phyloP scores from a whole-genome alignment of 805 yeast species.

The Yarrowia sp. region DNA sequence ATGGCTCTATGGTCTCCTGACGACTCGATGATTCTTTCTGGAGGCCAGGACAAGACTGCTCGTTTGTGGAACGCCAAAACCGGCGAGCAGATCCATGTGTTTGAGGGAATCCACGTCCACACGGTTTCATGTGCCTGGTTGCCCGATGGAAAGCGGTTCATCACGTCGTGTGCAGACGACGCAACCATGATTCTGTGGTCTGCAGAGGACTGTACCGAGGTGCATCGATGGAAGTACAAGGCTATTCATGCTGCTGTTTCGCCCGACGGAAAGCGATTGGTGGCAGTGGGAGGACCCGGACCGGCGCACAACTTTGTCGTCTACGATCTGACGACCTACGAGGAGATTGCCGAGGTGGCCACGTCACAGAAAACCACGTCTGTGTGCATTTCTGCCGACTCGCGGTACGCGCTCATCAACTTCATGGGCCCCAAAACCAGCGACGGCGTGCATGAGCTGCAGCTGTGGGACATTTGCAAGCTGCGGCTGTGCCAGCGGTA shows the following conservation, averaged over 20 bases:
- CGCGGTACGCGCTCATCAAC: constrained; percentile 62
- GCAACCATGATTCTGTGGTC: constrained; percentile 56
- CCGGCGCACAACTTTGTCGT: constrained; percentile 59
- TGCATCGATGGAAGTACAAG: constrained; percentile 53
- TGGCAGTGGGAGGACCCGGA: constrained; percentile 67
- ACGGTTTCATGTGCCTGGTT: constrained; percentile 70
- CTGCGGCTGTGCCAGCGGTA: constrained; percentile 67
- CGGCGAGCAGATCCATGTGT: constrained; percentile 48
- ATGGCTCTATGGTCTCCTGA: constrained; percentile 71
- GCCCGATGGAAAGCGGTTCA: constrained; percentile 61
- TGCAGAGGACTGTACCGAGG: constrained; percentile 44
- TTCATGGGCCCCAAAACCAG: constrained; percentile 15
- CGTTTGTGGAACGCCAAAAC: constrained; percentile 68
- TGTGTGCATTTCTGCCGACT: constrained; percentile 64
- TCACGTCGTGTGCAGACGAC: constrained; percentile 68
- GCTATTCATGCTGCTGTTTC: constrained; percentile 74
- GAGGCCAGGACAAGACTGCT: constrained; percentile 74
- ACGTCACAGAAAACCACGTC: constrained; percentile 70
- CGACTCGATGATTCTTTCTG: constrained; percentile 68
- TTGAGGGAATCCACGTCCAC: constrained; percentile 46
- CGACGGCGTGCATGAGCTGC: constrained; percentile 55
- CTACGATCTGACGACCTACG: constrained; percentile 57
- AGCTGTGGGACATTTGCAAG: constrained; percentile 75
- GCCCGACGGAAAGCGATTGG: constrained; percentile 65
- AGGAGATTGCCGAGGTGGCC: constrained; percentile 56